Evolutionary conservation across 768 basidiomycete genomes (phyloP), one percentile per base, ranked within the genome.

Genomic region (Rhodosporidiobolus sp.): DNA sequence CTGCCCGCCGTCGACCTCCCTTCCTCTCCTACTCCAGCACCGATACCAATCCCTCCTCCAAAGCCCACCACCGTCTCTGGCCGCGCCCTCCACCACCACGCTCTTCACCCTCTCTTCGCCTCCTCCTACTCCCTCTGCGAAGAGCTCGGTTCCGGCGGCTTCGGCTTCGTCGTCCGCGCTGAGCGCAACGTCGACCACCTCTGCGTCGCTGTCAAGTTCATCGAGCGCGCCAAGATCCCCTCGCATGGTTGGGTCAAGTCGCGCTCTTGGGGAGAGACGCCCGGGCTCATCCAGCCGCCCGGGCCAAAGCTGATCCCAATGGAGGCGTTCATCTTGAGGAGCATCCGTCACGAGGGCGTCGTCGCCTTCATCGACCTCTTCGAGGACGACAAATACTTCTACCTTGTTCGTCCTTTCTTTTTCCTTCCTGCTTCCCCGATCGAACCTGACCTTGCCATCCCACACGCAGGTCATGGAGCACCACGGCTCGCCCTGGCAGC

Each of bases 131-230:
- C 69, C 12, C 73, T 83, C 52, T 67, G 73, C 24, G 80, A 82
- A 32, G 82, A 82, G 56, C 80, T 97, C 34, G 94, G 94, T 53
- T 88, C 88, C 17, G 94, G 94, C 55, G 94, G 94, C 26, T 97
- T 94, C 79, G 94, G 94, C 4, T 96, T 97, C 80, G 94, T 97
- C 35, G 90, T 95, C 86, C 89, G 90, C 5, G 93, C 92, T 17
- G 82, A 84, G 48, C 87, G 91, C 79, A 87, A 86, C 22, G 77
- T 74, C 43, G 84, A 86, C 57, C 84, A 84, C 0, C 80, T 83
- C 68, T 90, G 93, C 79, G 93, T 94, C 64, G 94, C 94, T 0
- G 90, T 96, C 81, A 97, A 97, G 82, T 96, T 97, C 80, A 93
- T 97, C 79, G 85, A 83, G 63, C 86, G 87, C 72, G 70, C 73